phyloP scores from a whole-genome alignment of 306 rosid species.

The Boehmeria nivea region DNA sequence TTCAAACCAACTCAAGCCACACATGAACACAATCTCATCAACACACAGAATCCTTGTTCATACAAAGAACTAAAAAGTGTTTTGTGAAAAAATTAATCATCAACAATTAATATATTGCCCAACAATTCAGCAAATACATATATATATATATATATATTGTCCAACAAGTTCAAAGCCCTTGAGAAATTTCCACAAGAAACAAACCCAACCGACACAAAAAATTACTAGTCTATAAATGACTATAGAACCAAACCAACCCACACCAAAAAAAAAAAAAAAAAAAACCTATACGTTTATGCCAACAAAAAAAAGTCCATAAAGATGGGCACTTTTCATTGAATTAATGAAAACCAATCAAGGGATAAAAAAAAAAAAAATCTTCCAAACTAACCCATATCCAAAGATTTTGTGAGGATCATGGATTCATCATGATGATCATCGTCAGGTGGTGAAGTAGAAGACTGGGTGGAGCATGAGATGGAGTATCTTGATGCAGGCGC shows the following conservation, averaged over 20 bases:
- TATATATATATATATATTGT: too few relatives aligned
- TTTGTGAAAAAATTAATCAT: too few relatives aligned
- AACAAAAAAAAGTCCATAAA: background rate
- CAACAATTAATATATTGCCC: too few relatives aligned
- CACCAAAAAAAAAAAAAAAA: too few relatives aligned
- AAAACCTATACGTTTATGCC: background rate
- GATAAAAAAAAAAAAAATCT: background rate
- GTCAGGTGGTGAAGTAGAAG: constrained; percentile 35
- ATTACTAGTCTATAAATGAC: constrained; percentile 1
- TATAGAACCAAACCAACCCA: background rate
- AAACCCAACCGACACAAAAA: background rate
- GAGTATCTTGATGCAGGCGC: constrained; percentile 41
- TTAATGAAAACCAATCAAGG: constrained; percentile 12
- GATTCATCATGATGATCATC: too few relatives aligned
- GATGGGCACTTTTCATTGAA: constrained; percentile 1
- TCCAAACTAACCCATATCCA: constrained; percentile 20
- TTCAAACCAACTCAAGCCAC: too few relatives aligned
- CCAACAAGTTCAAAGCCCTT: too few relatives aligned
- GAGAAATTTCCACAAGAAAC: too few relatives aligned
- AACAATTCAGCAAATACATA: too few relatives aligned
- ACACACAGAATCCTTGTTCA: too few relatives aligned
- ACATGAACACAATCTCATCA: too few relatives aligned
- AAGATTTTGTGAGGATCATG: background rate
- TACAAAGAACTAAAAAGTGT: too few relatives aligned
- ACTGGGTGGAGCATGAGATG: constrained; percentile 43